A percentile compares a stretch with the other conserved stretches of the same genome.
phyloP scores from a whole-genome alignment of 2,329 filamentous ascomycete species.

The Colletotrichum cereale region DNA sequence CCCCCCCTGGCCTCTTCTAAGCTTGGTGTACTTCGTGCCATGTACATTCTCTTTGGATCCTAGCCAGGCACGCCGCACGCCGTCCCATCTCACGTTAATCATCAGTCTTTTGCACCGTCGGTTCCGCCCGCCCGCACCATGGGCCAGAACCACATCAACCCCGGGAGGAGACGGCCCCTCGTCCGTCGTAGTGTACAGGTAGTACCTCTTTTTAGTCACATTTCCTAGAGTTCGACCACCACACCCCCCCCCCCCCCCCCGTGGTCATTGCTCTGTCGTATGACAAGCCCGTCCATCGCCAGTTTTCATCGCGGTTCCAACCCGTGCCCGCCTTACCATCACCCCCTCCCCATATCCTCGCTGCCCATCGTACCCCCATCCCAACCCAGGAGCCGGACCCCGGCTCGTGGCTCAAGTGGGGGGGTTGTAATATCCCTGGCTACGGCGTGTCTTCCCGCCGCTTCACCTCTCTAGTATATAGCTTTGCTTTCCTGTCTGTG shows the following conservation, averaged over 20 bases:
- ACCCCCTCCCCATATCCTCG: slow-evolving; percentile 12
- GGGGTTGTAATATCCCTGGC: background rate
- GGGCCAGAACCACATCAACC: slow-evolving; percentile 10
- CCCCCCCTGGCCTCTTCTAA: background rate
- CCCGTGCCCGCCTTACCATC: slow-evolving; percentile 34
- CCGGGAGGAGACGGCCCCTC: background rate
- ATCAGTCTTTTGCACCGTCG: slow-evolving; percentile 35
- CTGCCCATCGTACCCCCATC: slow-evolving; percentile 24
- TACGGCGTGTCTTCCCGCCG: background rate
- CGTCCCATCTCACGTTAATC: slow-evolving; percentile 38
- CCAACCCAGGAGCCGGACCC: slow-evolving; percentile 18
- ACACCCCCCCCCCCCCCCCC: background rate
- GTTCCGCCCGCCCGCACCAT: slow-evolving; percentile 37
- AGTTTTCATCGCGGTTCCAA: slow-evolving; percentile 33
- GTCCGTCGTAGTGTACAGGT: slow-evolving; percentile 8
- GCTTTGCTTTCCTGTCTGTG: slow-evolving; percentile 25
- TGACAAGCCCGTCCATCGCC: slow-evolving; percentile 36
- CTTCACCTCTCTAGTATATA: slow-evolving; percentile 29
- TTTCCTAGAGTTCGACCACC: too few relatives aligned
- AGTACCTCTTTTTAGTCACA: slow-evolving; percentile 24
- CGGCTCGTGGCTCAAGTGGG: background rate
- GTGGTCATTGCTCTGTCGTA: slow-evolving; percentile 26
- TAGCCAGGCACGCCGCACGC: slow-evolving; percentile 23
- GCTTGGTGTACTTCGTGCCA: too few relatives aligned
- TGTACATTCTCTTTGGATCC: background rate